phyloP scores from a whole-genome alignment of 768 basidiomycete genomes.

The Multifurca ochricompacta region DNA sequence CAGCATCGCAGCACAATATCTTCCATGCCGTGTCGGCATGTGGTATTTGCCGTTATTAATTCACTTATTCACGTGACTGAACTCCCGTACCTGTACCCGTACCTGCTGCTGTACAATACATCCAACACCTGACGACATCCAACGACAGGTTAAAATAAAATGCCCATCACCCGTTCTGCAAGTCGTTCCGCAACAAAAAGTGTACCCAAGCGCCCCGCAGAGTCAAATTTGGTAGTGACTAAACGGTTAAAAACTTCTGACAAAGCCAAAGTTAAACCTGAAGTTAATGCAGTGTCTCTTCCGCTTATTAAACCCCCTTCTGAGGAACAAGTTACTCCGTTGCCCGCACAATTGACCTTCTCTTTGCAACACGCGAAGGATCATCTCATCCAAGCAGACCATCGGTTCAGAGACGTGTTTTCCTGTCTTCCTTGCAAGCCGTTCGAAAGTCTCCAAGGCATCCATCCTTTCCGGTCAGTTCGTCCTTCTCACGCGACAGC shows the following conservation, averaged over 20 bases:
- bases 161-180: slow-evolving; percentile 25
- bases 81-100: too few relatives aligned
- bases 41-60: too few relatives aligned
- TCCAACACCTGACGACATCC: too few relatives aligned
- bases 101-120: neutral
- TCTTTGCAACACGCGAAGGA: slow-evolving; percentile 66
- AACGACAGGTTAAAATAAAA: too few relatives aligned
- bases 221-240: neutral
- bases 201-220: slow-evolving; percentile 2
- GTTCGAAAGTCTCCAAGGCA: slow-evolving; percentile 60
- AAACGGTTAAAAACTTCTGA: slow-evolving; percentile 8
- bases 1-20: too few relatives aligned
- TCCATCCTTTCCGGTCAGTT: slow-evolving; percentile 76
- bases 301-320: neutral
- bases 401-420: slow-evolving; percentile 67
- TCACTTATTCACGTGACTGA: too few relatives aligned
- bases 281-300: neutral
- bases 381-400: slow-evolving; percentile 60
- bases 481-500: neutral
- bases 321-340: slow-evolving; percentile 26
- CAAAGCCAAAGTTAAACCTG: neutral
- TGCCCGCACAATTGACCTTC: slow-evolving; percentile 70
- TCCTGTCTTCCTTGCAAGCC: slow-evolving; percentile 60
- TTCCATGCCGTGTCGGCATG: too few relatives aligned
- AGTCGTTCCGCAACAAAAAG: slow-evolving; percentile 1